Percentiles rank a stretch among this genome's conserved stretches.
Evolutionary conservation across 2,329 filamentous ascomycete genomes (phyloP).

Genomic region (Aspergillus fructus): DNA sequence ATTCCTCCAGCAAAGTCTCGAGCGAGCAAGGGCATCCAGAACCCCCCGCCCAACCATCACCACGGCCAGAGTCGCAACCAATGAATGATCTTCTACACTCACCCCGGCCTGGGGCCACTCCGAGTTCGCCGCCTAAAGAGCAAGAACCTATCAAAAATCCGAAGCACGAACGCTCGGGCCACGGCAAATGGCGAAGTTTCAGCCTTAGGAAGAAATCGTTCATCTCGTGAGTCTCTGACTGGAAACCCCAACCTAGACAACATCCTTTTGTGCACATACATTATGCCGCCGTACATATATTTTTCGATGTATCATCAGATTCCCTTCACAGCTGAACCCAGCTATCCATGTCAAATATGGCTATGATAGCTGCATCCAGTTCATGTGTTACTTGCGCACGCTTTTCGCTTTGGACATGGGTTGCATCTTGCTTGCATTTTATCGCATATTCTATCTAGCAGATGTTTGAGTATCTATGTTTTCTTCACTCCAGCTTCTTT

Average conservation of each 20-base stretch:
- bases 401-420: slow-evolving; percentile 8
- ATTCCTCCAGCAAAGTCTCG: slow-evolving; percentile 10
- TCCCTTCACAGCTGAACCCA: slow-evolving; percentile 16
- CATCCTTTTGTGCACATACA: slow-evolving; percentile 27
- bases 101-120: slow-evolving; percentile 8
- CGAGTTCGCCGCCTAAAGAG: slow-evolving; percentile 18
- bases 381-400: slow-evolving; percentile 15
- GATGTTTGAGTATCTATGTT: slow-evolving; percentile 9
- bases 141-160: slow-evolving; percentile 21
- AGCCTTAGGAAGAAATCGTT: slow-evolving; percentile 47
- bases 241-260: not conserved
- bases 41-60: not conserved
- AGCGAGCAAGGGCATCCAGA: slow-evolving; percentile 14
- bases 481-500: slow-evolving; percentile 2
- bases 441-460: slow-evolving; percentile 15
- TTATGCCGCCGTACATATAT: slow-evolving; percentile 24
- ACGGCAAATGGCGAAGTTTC: slow-evolving; percentile 42
- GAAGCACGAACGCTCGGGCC: slow-evolving; percentile 19
- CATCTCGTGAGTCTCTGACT: slow-evolving; percentile 21
- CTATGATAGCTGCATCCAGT: slow-evolving; percentile 9
- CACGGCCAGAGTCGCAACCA: slow-evolving; percentile 5
- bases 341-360: slow-evolving; percentile 14
- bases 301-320: slow-evolving; percentile 32
- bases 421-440: slow-evolving; percentile 16
- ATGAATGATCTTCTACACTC: slow-evolving; percentile 6